Evolutionary conservation across 2,329 filamentous ascomycete genomes (phyloP), one percentile per base, ranked within the genome.

Genomic region (Cordyceps sp.): DNA sequence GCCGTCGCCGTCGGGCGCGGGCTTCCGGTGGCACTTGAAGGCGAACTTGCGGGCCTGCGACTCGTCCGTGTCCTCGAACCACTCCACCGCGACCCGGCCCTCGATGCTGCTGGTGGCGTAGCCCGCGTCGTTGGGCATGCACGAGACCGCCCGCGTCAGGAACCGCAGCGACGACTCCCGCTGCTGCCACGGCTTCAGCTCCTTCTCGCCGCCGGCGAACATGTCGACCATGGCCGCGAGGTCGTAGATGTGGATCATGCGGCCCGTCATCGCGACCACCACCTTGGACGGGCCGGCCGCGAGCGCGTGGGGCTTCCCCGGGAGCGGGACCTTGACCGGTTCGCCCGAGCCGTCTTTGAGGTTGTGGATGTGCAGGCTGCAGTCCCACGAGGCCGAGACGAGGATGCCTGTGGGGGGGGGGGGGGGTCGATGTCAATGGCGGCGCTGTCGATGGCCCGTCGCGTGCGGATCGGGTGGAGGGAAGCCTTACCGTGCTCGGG

Each of bases 21-120:
- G 67, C 53, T 93, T 83, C 5, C 90, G 73, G 57, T 98, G 90
- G 57, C 90, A 98, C 57, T 98, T 98, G 71, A 98, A 98, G 12
- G 90, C 90, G 53, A 96, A 98, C 55, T 94, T 96, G 42, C 86
- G 73, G 25, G 81, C 78, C 58, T 96, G 86, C 4, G 81, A 86
- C 53, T 88, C 81, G 26, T 74, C 64, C 5, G 75, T 82, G 13
- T 90, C 82, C 49, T 96, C 90, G 52, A 98, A 96, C 83, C 86
- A 96, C 55, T 98, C 90, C 1, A 98, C 90, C 0, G 86, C 88
- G 2, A 98, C 85, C 44, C 90, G 76, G 5, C 90, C 90, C 52
- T 98, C 90, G 46, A 98, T 98, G 46, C 78, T 86, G 36, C 74
- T 83, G 2, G 80, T 88, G 9, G 88, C 86, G 52, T 96, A 98